Base-by-base conservation (phyloP, 345 rosid genomes). In the Clarkia xantiana region DNA sequence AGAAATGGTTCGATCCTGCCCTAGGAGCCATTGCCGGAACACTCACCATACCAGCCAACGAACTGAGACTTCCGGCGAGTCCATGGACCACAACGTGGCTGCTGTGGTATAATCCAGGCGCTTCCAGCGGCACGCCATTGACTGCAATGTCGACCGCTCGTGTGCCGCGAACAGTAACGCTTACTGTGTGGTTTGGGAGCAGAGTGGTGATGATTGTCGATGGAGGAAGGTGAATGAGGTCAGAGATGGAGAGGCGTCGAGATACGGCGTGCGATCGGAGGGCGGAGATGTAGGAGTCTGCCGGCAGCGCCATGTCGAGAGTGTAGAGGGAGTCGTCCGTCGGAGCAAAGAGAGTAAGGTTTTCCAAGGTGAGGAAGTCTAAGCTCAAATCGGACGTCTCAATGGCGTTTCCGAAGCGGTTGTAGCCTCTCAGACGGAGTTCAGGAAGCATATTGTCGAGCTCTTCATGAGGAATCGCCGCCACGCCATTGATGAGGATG, bases 381-480 rank as follows among this genome's bases (percentile, higher is more conserved):
- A 72, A 59, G 65, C 59, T 69, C 11, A 73, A 53, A 51, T 72
- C 78, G 34, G 78, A 70, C 14, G 76, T 73, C 59, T 71, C 58
- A 61, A 76, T 70, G 44, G 78, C 76, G 67, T 76, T 76, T 22
- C 76, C 67, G 61, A 76, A 69, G 66, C 70, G 81, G 39, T 63
- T 54, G 52, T 75, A 65, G 42, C 76, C 76, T 52, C 61, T 60
- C 50, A 47, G 40, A 10, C 70, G 76, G 53, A 76, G 78, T 17
- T 58, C 43, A 10, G 68, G 19, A 52, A 72, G 64, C 45, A 62
- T 59, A 46, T 63, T 41, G 53, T 76, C 78, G 4, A 76, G 42
- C 42, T 72, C 77, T 29, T 29, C 36, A 29, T 29, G 36, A 29
- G 5, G 36, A 29, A 29, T 29, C 5, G 36, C 36, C 36, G 36